Percentiles rank a stretch among this genome's conserved stretches.
Evolutionary conservation across 2,329 filamentous ascomycete genomes (phyloP).

Genomic region (Stemphylium beticola): DNA sequence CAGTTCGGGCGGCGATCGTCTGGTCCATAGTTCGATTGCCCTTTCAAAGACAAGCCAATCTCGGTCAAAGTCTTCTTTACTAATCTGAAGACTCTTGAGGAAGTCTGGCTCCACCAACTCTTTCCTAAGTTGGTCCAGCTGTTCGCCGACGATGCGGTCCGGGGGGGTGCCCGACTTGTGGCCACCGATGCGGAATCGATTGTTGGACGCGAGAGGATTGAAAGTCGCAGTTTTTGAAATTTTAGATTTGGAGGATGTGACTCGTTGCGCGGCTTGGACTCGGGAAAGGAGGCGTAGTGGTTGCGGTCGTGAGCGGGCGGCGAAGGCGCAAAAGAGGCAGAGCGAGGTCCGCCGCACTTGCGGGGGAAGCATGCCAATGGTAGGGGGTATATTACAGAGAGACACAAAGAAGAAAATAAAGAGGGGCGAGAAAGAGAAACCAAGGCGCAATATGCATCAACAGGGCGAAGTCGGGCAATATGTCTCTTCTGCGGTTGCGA

Average conservation of each 20-base stretch:
- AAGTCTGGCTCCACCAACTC: slow-evolving; percentile 26
- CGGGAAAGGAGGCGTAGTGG: slow-evolving; percentile 38
- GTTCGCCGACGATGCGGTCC: slow-evolving; percentile 11
- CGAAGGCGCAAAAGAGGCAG: slow-evolving; percentile 52
- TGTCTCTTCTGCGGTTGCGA: not conserved
- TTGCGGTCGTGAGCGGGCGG: slow-evolving; percentile 28
- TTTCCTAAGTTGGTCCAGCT: slow-evolving; percentile 20
- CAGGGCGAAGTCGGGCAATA: not conserved
- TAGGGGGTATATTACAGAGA: not conserved
- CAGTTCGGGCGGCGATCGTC: slow-evolving; percentile 27
- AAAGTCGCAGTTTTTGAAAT: not conserved
- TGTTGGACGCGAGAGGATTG: slow-evolving; percentile 1
- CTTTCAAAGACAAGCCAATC: slow-evolving; percentile 37
- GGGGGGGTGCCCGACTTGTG: not conserved
- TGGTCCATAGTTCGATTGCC: slow-evolving; percentile 30
- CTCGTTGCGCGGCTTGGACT: slow-evolving; percentile 29
- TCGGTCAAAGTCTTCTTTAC: slow-evolving; percentile 26
- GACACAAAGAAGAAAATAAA: not conserved
- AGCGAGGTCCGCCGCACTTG: slow-evolving; percentile 37
- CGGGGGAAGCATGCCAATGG: slow-evolving; percentile 36
- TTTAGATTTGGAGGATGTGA: not conserved
- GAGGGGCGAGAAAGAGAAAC: not conserved
- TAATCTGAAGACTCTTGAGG: slow-evolving; percentile 39
- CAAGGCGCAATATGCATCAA: slow-evolving; percentile 2
- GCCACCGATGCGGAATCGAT: not conserved